These are phyloP conservation scores for Mycocentrospora acerina DNA, from an alignment of 2,329 filamentous ascomycete species.

Conservation along the genomic window DNA sequence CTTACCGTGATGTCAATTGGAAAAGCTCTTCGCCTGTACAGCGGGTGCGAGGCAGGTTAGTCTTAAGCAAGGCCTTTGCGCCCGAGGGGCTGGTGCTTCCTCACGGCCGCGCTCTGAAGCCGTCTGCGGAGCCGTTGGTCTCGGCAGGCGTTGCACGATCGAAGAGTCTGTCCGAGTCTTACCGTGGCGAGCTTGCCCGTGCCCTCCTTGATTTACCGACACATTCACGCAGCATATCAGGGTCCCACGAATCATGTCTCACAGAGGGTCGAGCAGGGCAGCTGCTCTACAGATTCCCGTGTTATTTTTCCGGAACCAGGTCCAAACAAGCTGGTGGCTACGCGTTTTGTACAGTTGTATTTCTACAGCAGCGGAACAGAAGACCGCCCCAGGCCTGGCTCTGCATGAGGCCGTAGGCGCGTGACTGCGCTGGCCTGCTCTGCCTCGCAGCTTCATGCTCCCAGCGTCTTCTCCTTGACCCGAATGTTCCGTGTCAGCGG, in stretches of 20 bases:
- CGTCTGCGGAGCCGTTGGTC: constrained; percentile 29
- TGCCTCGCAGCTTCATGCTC: constrained; percentile 11
- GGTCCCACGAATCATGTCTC: constrained; percentile 24
- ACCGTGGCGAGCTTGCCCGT: constrained; percentile 19
- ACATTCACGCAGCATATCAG: constrained; percentile 11
- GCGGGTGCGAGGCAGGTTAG: constrained; percentile 40
- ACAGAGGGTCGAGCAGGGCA: constrained; percentile 11
- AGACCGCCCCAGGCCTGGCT: constrained; percentile 13
- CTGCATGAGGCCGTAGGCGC: constrained; percentile 1
- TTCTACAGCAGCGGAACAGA: constrained; percentile 24
- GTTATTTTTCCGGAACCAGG: constrained; percentile 26
- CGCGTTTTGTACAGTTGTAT: constrained; percentile 29
- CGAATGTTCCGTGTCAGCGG: constrained; percentile 35
- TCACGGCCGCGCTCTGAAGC: constrained; percentile 42
- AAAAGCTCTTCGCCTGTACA: not conserved
- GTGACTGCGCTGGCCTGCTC: constrained; percentile 2
- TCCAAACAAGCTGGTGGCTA: constrained; percentile 12
- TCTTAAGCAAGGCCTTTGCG: constrained; percentile 6
- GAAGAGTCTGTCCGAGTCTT: constrained; percentile 32
- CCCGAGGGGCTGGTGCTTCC: constrained; percentile 15
- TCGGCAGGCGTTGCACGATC: constrained; percentile 26
- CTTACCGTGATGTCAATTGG: constrained; percentile 8
- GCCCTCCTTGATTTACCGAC: constrained; percentile 27
- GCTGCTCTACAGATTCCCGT: constrained; percentile 2
- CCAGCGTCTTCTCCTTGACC: constrained; percentile 32